Conservation (phyloP, 306 rosid species). For the Urtica urens region DNA sequence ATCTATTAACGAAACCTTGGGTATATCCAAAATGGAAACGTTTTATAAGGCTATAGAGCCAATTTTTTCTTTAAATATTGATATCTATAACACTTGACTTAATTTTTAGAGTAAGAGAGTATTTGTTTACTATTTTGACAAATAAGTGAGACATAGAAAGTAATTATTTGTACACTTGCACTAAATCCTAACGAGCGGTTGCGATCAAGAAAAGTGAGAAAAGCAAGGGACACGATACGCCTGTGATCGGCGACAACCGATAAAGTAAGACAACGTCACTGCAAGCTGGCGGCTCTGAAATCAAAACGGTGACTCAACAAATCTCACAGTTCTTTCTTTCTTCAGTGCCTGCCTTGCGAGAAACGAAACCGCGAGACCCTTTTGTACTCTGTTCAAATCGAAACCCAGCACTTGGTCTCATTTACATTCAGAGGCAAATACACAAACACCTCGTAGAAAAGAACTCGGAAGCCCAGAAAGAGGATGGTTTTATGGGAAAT, state of each 20-base stretch:
- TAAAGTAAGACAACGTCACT: slow-evolving; percentile 8
- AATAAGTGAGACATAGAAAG: too few relatives aligned
- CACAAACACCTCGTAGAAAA: neutral
- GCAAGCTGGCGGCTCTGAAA: slow-evolving; percentile 20
- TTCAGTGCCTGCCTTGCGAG: slow-evolving; percentile 39
- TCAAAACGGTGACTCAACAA: neutral
- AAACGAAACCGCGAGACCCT: slow-evolving; percentile 23
- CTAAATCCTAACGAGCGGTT: slow-evolving; percentile 3
- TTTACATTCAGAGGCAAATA: neutral
- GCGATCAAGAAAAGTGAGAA: slow-evolving; percentile 8
- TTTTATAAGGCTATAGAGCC: too few relatives aligned
- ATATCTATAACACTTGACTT: too few relatives aligned
- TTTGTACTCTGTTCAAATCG: neutral
- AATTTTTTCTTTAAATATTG: too few relatives aligned
- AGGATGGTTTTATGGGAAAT: slow-evolving; percentile 97
- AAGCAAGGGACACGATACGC: neutral
- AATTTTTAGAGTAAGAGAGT: too few relatives aligned
- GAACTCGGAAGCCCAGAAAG: neutral
- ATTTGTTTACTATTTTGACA: too few relatives aligned
- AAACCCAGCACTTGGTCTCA: neutral
- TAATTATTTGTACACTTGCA: too few relatives aligned
- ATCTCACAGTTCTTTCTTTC: neutral
- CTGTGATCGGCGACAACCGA: neutral
- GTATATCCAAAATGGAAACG: too few relatives aligned
- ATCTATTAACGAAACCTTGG: too few relatives aligned